Evolutionary conservation across 345 rosid species (phyloP), one percentile per base, ranked within the genome.

Genomic region (Corymbia maculata): DNA sequence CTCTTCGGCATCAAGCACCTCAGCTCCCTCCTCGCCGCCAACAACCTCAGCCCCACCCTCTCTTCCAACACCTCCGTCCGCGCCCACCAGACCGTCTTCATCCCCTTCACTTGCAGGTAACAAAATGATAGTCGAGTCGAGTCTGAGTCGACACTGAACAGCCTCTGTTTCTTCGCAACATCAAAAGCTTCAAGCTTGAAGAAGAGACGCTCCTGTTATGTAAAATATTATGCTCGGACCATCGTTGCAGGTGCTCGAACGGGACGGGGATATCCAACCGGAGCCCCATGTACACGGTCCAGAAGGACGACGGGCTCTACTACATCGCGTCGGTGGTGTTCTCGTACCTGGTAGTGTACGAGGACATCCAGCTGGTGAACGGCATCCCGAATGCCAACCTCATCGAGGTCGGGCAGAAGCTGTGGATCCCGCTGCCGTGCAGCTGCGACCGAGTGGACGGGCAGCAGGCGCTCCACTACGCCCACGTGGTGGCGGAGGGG

Each of bases 381-480:
- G 16, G 4, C 9, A 90, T 95, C 50, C 4, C 85, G 13, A 30
- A 95, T 52, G 3, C 91, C 2, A 2, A 87, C 88, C 0, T 22
- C 50, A 95, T 96, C 44, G 8, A 51, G 0, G 2, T 32, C 2
- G 97, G 95, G 80, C 92, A 94, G 75, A 13, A 30, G 87, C 86
- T 96, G 85, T 87, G 91, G 95, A 94, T 95, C 88, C 96, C 97
- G 24, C 90, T 95, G 52, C 95, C 97, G 4, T 96, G 96, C 89
- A 95, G 98, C 91, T 96, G 96, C 24, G 96, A 94, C 14, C 80
- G 79, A 22, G 92, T 94, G 86, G 88, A 88, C 21, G 95, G 93
- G 13, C 47, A 89, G 88, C 87, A 57, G 75, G 92, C 92, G 66
- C 93, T 94, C 42, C 97, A 96, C 86, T 95, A 94, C 82, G 94